Base-by-base conservation (phyloP, 768 basidiomycete species). In the Lyophyllum decastes region DNA sequence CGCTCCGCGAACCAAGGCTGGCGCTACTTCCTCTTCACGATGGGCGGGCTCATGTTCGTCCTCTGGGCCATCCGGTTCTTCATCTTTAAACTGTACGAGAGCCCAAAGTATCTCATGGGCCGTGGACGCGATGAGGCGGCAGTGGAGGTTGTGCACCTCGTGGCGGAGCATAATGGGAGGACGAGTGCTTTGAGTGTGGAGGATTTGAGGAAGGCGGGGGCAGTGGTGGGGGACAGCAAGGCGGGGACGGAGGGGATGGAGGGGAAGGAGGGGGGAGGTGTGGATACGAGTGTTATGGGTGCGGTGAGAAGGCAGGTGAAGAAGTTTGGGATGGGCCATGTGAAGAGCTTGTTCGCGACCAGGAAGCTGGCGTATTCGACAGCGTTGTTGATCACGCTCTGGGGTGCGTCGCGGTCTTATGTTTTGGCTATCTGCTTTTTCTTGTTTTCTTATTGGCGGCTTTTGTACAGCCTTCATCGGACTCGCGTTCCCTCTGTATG, bases 401-500 rank as follows among this genome's bases (percentile, higher is more conserved):
- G 80, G 70, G 77, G 79, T 79, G 53, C 35, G 73, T 58, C 16
- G 9, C 40, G 10, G 47, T 7, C 11, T 21, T 43, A 5, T 14
- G 50, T 57, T 40, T 12, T n/a, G n/a, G 49, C 43, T 25, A n/a
- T 43, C 12, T 52, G 24, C 25, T 16, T n/a, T 14, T 59, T 34
- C 34, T 14, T 10, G 43, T 8, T n/a, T 30, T 30, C 30, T 25
- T 4, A 43, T 12, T 4, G 49, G 49, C 6, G 40, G n/a, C n/a
- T 48, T 38, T 34, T 14, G 22, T 35, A 60, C 60, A 89, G 89
- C 83, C 1, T 75, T 92, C 43, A 92, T 92, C 57, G 90, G 90
- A 7, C 78, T 92, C 14, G 89, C 89, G 2, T 90, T 87, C 61
- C 88, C 90, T 16, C 70, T 92, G 75, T 86, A 84, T 80, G 84